Evolutionary conservation across 495 filamentous ascomycete genomes (phyloP), one percentile per base, ranked within the genome.

Genomic region (Neurospora sublineolata): DNA sequence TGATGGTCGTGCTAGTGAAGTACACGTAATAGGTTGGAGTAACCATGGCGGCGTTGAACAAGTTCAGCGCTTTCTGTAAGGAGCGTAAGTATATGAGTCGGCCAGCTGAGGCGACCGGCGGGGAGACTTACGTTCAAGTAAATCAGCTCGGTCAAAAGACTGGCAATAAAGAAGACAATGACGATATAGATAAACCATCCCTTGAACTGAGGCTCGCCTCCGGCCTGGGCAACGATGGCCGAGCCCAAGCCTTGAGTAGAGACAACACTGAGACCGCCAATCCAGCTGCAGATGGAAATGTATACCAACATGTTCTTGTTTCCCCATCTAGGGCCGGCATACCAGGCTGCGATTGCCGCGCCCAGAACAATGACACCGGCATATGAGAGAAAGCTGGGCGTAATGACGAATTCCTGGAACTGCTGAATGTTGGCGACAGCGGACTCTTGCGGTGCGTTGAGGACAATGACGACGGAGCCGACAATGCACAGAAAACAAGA

Each of bases 1-100:
- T 88, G 74, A 99, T 97, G 4, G 95, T 99, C 18, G 93, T 89
- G 76, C 89, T 95, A 60, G 95, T 99, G 80, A 99, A 99, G 84
- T 93, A 94, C 73, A 99, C 95, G 78, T 99, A 99, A 82, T 99
- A 99, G 4, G 95, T 99, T 0, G 95, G 95, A 0, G 95, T 99
- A 69, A 99, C 95, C 72, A 99, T 87, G 2, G 95, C 95, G 37
- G 95, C 96, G 77, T 99, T 99, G 85, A 95, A 99, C 67, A 99
- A 76, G 79, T 99, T 99, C 46, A 99, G 86, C 20, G 95, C 95
- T 97, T 99, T 99, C 95, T 99, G 82, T 75, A 75, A 39, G 41
- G 9, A n/a, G 11, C 12, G 72, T 83, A 68, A 83, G 83, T 67
- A 75, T 68, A 41, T 39, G 18, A 5, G 40, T 33, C 36, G 5